Base-by-base conservation (phyloP, 108 stramenopile genomes). In the Aurantiochytrium sp. region DNA sequence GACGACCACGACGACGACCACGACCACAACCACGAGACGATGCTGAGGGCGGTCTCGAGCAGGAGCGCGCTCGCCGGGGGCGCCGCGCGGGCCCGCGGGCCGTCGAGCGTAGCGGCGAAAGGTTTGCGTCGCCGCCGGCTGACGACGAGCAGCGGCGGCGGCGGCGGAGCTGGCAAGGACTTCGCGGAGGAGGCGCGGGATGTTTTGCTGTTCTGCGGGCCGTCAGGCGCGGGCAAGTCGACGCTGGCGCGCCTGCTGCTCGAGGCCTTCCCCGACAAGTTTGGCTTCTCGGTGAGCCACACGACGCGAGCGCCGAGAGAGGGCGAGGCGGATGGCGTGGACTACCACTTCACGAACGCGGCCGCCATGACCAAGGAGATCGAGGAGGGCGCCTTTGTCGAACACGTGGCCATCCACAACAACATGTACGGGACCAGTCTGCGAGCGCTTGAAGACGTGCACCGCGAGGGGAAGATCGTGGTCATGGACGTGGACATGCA, bases 401-500 rank as follows among this genome's bases (percentile, higher is more conserved):
- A 81, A 48, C 73, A 81, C 30, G 73, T 48, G 27, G 6, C 39
- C 50, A 48, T 81, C 12, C 73, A 81, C 1, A 24, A 24, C 6
- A 48, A 81, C 12, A 41, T 81, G 73, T 81, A 81, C 24, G 73
- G 73, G 36, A 81, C 73, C 12, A 81, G 73, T 24, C 45, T 81
- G n/a, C 21, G 30, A 1, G 45, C 39, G 45, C 73, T 81, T 12
- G 27, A 48, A 24, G 42, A 24, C 17, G 45, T 81, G n/a, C 12
- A 81, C 0, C 24, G 27, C 45, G 42, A 48, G n/a, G 73, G 73
- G 19, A 48, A 41, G 1, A 48, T 81, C 15, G 73, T 48, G 39
- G 19, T 81, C 45, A n/a, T 81, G 45, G 73, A 81, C 45, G 73
- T 81, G 39, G 73, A 81, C 73, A 48, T 81, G 73, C 39, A 81